These are phyloP conservation scores for Durio zibethinus DNA, from an alignment of 345 rosid species.

Conservation along the genomic window DNA sequence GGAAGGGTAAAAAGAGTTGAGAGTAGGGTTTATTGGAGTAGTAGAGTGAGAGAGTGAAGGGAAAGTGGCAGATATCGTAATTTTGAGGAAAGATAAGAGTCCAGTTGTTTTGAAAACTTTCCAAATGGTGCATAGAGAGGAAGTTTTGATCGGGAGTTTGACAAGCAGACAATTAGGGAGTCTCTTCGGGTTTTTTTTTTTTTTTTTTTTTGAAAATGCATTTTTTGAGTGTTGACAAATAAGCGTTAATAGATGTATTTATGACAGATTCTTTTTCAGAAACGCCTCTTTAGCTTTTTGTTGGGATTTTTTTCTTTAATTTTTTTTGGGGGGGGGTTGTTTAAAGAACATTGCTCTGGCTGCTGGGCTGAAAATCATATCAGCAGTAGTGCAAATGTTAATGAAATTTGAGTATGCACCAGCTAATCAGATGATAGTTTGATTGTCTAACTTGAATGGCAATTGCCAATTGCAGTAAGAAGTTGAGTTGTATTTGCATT, in stretches of 20 bases:
- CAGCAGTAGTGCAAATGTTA: not conserved
- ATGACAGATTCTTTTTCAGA: not conserved
- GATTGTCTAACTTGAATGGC: not conserved
- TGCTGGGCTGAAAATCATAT: not conserved
- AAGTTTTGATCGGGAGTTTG: conserved; percentile 10
- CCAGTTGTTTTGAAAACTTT: conserved; percentile 35
- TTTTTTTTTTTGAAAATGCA: not conserved
- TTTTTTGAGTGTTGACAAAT: not conserved
- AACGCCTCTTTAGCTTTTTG: not conserved
- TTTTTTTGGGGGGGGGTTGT: not conserved
- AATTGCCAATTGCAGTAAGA: not conserved
- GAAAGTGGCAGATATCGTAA: conserved; percentile 39
- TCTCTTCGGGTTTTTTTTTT: not conserved
- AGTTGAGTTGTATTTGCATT: not conserved
- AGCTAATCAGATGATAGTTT: not conserved
- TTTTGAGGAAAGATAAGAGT: conserved; percentile 28
- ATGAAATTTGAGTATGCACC: not conserved
- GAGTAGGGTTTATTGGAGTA: conserved; percentile 15
- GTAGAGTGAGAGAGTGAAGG: not conserved
- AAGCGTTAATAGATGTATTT: not conserved
- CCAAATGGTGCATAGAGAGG: conserved; percentile 16
- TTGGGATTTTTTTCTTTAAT: not conserved
- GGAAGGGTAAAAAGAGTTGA: not conserved
- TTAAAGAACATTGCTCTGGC: not conserved
- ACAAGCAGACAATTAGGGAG: conserved; percentile 7